A percentile compares a stretch with the other conserved stretches of the same genome.
Conservation (phyloP, 2,329 filamentous ascomycete species). For the Triangularia setosa region DNA sequence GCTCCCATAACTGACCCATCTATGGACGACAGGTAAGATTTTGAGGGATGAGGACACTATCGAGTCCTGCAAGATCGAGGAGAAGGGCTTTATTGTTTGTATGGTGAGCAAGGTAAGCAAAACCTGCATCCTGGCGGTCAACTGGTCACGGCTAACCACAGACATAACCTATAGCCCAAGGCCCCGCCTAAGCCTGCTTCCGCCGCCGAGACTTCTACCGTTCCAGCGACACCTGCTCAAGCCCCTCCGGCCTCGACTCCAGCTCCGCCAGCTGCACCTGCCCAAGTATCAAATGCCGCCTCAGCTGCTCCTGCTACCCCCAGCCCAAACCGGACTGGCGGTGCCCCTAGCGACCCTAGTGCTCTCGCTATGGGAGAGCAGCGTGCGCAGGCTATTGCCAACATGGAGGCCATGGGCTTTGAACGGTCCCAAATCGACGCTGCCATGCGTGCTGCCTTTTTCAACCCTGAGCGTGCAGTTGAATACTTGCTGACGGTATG, state of each 20-base stretch:
- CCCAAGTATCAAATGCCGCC: constrained; percentile 30
- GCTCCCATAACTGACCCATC: constrained; percentile 25
- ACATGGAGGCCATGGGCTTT: constrained; percentile 98
- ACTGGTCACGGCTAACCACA: not conserved
- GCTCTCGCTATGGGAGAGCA: constrained; percentile 83
- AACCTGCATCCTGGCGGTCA: constrained; percentile 16
- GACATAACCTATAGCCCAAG: constrained; percentile 12
- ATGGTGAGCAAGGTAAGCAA: constrained; percentile 88
- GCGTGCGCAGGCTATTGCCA: constrained; percentile 74
- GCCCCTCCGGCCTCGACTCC: constrained; percentile 46
- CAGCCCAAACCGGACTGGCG: constrained; percentile 38
- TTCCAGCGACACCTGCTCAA: constrained; percentile 58
- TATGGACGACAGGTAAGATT: constrained; percentile 76
- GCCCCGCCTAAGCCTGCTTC: constrained; percentile 65
- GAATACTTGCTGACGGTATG: constrained; percentile 87
- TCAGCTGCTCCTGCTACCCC: constrained; percentile 47
- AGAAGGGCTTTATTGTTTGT: constrained; percentile 99
- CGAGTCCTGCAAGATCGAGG: constrained; percentile 95
- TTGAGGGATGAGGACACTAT: constrained; percentile 96
- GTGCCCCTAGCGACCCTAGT: constrained; percentile 60
- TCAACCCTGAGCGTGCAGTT: constrained; percentile 94
- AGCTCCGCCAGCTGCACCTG: constrained; percentile 47
- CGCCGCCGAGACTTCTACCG: constrained; percentile 54
- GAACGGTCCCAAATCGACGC: constrained; percentile 81
- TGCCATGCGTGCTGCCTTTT: constrained; percentile 93